Evolutionary conservation across 2,329 filamentous ascomycete species (phyloP), one percentile per base, ranked within the genome.

Genomic region (Neocatenulostroma microsporum): DNA sequence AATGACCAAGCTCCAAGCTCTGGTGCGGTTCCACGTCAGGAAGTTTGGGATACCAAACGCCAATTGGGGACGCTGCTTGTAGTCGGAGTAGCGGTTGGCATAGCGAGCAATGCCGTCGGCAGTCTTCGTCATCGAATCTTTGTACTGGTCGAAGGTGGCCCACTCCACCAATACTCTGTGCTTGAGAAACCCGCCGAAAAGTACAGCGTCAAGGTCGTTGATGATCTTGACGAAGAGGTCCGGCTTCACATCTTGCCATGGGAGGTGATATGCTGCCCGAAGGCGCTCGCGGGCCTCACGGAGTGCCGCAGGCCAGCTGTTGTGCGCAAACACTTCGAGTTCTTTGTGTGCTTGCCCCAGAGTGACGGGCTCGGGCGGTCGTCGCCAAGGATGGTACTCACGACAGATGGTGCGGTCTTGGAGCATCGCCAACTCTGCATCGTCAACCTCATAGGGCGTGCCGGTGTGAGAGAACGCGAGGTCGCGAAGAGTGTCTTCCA

Each of bases 191-290:
- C 24, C 34, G 19, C 19, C 34, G 25, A 36, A 36, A 11, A 36
- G 24, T 14, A 36, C 13, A 12, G 24, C 29, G 25, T 36, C 34
- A 20, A 36, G 19, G 19, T 36, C 34, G 25, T 29, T 29, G 15
- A 36, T 20, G 24, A 36, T 21, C 14, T 36, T 36, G 17, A 36
- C 29, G 18, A 36, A 18, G 12, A 36, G 34, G 9, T 25, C 34
- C 6, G 34, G 34, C 4, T 23, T 28, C n/a, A 15, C 4, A 10
- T 7, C 29, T 10, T 25, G 24, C 18, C 29, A 20, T 3, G 34
- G 18, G 18, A 18, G 13, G 14, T n/a, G 19, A 3, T 36, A 20
- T 10, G 34, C 24, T 12, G 28, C 34, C 15, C 21, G 25, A 9
- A 36, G 25, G 4, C 34, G 34, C 3, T 29, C 17, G 20, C 34